These are phyloP conservation scores for Phyllostachys edulis DNA, from an alignment of 176 grass and related monocot species.

Conservation along the genomic window DNA sequence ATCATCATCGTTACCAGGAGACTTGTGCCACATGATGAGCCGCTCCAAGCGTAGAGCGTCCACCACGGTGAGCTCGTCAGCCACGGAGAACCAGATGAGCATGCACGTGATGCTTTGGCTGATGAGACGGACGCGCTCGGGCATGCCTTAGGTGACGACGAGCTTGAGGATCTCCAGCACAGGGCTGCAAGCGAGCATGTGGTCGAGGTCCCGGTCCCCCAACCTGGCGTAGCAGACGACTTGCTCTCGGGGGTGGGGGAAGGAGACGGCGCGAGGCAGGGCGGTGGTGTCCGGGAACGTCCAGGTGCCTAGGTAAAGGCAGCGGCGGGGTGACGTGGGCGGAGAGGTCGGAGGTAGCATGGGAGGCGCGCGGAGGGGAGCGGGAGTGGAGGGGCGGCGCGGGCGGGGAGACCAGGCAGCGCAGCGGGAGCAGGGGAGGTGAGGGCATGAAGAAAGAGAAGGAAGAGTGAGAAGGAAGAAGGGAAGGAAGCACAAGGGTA, in stretches of 20 bases:
- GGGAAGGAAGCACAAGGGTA: too few species aligned
- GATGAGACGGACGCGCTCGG: not conserved
- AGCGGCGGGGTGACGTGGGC: too few species aligned
- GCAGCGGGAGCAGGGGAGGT: too few species aligned
- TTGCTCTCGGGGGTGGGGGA: conserved; percentile 15
- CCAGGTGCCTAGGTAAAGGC: too few species aligned
- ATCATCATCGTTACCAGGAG: too few species aligned
- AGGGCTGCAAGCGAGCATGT: conserved; percentile 28
- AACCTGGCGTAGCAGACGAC: not conserved
- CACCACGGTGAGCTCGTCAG: not conserved
- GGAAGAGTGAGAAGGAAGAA: too few species aligned
- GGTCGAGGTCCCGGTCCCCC: conserved; percentile 9
- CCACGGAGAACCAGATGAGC: not conserved
- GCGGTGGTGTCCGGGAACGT: too few species aligned
- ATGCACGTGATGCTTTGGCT: conserved; percentile 14
- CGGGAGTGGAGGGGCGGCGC: too few species aligned
- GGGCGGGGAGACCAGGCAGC: too few species aligned
- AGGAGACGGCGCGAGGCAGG: not conserved
- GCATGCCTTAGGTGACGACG: not conserved
- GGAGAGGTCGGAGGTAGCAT: too few species aligned
- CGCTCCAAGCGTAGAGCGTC: conserved; percentile 6
- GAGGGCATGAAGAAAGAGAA: too few species aligned
- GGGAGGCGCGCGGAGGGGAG: too few species aligned
- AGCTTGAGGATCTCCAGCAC: conserved; percentile 17
- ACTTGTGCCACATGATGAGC: not conserved